These are phyloP conservation scores for Panaeolus papilionaceus DNA, from an alignment of 768 basidiomycete genomes.

Conservation along the genomic window DNA sequence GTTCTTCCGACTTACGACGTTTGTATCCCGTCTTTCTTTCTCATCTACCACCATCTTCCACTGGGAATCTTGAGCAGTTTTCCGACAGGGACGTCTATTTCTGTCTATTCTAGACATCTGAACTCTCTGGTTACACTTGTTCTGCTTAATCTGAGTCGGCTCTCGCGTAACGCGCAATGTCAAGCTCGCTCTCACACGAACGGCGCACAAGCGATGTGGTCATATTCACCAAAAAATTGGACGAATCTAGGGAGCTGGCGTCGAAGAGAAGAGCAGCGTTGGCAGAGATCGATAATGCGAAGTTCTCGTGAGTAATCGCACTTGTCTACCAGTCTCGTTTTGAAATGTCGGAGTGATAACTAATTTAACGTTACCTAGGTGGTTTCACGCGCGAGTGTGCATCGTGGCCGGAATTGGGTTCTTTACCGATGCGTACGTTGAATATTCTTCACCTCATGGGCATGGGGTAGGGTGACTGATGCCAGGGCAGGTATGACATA, in stretches of 20 bases:
- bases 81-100: too few relatives aligned
- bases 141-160: too few relatives aligned
- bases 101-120: too few relatives aligned
- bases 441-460: neutral
- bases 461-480: too few relatives aligned
- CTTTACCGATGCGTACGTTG: constrained; percentile 77
- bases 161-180: neutral
- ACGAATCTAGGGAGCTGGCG: neutral
- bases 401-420: constrained; percentile 81
- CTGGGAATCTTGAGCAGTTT: neutral
- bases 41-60: neutral
- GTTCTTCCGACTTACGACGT: neutral
- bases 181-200: neutral
- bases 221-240: neutral
- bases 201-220: neutral
- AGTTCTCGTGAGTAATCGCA: constrained; percentile 66
- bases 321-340: neutral
- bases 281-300: constrained; percentile 84
- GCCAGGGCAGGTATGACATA: constrained; percentile 65
- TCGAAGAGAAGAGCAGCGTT: constrained; percentile 56
- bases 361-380: constrained; percentile 35
- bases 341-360: too few relatives aligned
- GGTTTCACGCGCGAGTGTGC: constrained; percentile 85
- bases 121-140: too few relatives aligned
- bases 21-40: neutral